Evolutionary conservation across 2,329 filamentous ascomycete genomes (phyloP).

Genomic region (Exserohilum rostratum): DNA sequence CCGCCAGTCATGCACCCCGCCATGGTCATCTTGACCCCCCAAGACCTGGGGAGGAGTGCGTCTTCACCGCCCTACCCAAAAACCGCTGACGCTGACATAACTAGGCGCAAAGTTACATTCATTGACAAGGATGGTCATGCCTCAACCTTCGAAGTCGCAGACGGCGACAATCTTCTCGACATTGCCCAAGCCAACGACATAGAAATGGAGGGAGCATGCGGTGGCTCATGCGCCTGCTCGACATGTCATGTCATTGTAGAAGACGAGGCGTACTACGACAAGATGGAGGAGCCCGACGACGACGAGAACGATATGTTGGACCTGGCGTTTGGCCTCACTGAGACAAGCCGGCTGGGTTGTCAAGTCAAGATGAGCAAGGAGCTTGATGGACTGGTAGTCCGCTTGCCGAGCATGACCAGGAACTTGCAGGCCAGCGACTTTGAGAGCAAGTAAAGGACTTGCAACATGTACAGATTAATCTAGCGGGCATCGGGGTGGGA

Average conservation of each 20-base stretch:
- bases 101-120: conserved; percentile 85
- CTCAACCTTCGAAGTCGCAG: conserved; percentile 77
- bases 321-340: conserved; percentile 85
- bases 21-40: conserved; percentile 86
- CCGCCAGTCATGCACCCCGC: conserved; percentile 62
- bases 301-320: conserved; percentile 66
- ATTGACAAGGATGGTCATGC: conserved; percentile 85
- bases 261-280: conserved; percentile 75
- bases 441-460: conserved; percentile 7
- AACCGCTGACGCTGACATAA: conserved; percentile 6
- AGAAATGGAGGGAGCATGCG: conserved; percentile 98
- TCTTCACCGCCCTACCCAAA: conserved; percentile 10
- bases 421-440: conserved; percentile 98
- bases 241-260: conserved; percentile 90
- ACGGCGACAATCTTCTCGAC: conserved; percentile 92
- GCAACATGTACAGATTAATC: not conserved
- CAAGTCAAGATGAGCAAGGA: conserved; percentile 92
- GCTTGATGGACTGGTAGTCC: conserved; percentile 83
- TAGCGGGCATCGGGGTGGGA: not conserved
- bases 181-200: conserved; percentile 94
- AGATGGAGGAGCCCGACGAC: conserved; percentile 63
- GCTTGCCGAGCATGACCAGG: conserved; percentile 88
- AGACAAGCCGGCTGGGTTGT: conserved; percentile 83
- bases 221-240: conserved; percentile 90
- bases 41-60: conserved; percentile 90